phyloP scores from a whole-genome alignment of 768 basidiomycete genomes.

The Pholiota molesta region DNA sequence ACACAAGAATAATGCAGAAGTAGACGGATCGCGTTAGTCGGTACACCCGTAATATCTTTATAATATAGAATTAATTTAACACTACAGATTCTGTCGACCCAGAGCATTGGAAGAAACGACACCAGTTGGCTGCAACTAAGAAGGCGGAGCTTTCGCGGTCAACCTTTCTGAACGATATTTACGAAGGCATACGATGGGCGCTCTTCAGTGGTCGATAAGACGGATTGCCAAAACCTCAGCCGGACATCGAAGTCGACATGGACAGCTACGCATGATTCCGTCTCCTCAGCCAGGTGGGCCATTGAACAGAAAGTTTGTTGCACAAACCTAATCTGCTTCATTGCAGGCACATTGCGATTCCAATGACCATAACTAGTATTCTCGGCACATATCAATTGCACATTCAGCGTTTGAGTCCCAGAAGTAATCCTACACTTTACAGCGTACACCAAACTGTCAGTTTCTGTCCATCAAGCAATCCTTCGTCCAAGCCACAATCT shows the following conservation, averaged over 20 bases:
- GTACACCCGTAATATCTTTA: constrained; percentile 1
- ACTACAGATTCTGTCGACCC: constrained; percentile 10
- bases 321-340: too few relatives aligned
- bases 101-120: constrained; percentile 6
- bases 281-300: too few relatives aligned
- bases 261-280: too few relatives aligned
- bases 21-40: constrained; percentile 26
- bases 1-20: constrained; percentile 14
- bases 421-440: too few relatives aligned
- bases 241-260: too few relatives aligned
- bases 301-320: too few relatives aligned
- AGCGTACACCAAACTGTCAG: neutral
- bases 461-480: neutral
- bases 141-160: constrained; percentile 10
- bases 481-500: constrained; percentile 11
- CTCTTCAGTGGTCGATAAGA: constrained; percentile 48
- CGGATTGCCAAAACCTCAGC: too few relatives aligned
- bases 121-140: constrained; percentile 3
- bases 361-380: too few relatives aligned
- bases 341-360: too few relatives aligned
- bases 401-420: too few relatives aligned
- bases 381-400: too few relatives aligned
- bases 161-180: constrained; percentile 30
- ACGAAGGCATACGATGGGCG: constrained; percentile 52
- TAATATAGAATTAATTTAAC: constrained; percentile 6